These are phyloP conservation scores for Magnaporthiopsis poae DNA, from an alignment of 2,329 filamentous ascomycete genomes.

Conservation along the genomic window DNA sequence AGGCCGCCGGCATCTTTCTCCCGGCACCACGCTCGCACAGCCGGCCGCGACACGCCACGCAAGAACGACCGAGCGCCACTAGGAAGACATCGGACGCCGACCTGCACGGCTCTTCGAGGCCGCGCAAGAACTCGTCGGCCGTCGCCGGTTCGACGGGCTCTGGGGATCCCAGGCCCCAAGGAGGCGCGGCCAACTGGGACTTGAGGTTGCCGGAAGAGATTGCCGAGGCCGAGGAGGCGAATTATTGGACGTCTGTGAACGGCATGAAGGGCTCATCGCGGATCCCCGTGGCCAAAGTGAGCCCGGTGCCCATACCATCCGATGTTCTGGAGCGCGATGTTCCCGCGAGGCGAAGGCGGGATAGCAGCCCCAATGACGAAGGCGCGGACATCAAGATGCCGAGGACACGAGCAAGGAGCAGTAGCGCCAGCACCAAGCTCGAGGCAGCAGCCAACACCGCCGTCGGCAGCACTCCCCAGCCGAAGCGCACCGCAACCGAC, in stretches of 20 bases:
- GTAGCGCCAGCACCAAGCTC: slow-evolving; percentile 57
- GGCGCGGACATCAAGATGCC: slow-evolving; percentile 50
- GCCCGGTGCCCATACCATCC: slow-evolving; percentile 63
- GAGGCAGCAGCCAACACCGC: slow-evolving; percentile 25
- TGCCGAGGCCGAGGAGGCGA: slow-evolving; percentile 43
- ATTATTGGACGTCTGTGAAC: slow-evolving; percentile 42
- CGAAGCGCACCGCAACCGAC: slow-evolving; percentile 37
- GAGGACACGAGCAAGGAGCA: slow-evolving; percentile 60
- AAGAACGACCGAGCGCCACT: neutral
- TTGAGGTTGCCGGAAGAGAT: slow-evolving; percentile 70
- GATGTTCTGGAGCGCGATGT: slow-evolving; percentile 66
- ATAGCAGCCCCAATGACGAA: slow-evolving; percentile 33
- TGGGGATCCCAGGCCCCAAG: slow-evolving; percentile 28
- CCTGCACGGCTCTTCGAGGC: slow-evolving; percentile 18
- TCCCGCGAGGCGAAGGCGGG: slow-evolving; percentile 52
- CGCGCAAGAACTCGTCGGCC: slow-evolving; percentile 38
- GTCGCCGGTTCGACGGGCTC: slow-evolving; percentile 10
- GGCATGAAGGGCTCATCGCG: slow-evolving; percentile 58
- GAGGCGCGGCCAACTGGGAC: slow-evolving; percentile 52
- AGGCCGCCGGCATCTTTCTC: slow-evolving; percentile 63
- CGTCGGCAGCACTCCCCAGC: slow-evolving; percentile 15
- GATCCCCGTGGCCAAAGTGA: slow-evolving; percentile 76
- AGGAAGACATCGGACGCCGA: slow-evolving; percentile 19
- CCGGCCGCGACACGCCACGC: slow-evolving; percentile 18
- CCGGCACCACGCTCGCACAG: slow-evolving; percentile 42